phyloP scores from a whole-genome alignment of 2,329 filamentous ascomycete genomes.

The Penicillium vulpinum region DNA sequence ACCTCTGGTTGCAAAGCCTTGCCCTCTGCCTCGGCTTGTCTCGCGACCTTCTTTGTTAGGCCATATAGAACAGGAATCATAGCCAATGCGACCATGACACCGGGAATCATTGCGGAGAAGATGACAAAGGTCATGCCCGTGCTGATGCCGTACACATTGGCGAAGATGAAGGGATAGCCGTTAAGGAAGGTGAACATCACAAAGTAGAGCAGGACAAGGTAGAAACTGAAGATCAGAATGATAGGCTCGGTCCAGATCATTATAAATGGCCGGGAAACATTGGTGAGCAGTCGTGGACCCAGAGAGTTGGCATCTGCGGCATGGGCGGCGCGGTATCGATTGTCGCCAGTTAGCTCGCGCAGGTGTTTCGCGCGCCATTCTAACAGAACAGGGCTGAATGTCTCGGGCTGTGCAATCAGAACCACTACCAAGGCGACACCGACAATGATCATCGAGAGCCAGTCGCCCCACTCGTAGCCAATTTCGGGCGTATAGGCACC shows the following conservation, averaged over 20 bases:
- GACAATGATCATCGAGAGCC: slow-evolving; percentile 45
- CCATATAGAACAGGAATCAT: slow-evolving; percentile 1
- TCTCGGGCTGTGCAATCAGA: slow-evolving; percentile 52
- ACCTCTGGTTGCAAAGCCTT: slow-evolving; percentile 5
- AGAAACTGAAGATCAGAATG: slow-evolving; percentile 28
- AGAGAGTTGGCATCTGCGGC: background rate
- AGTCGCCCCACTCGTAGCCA: slow-evolving; percentile 45
- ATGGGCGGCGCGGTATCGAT: slow-evolving; percentile 47
- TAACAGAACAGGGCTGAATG: slow-evolving; percentile 47
- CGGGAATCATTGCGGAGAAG: slow-evolving; percentile 47
- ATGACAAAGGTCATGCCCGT: slow-evolving; percentile 48
- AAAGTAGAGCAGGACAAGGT: slow-evolving; percentile 33
- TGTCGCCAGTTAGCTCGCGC: slow-evolving; percentile 43
- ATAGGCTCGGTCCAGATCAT: slow-evolving; percentile 28
- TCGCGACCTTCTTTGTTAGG: background rate
- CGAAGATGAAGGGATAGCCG: slow-evolving; percentile 54
- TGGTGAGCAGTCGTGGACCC: slow-evolving; percentile 32
- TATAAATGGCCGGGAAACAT: slow-evolving; percentile 47
- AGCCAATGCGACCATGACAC: background rate
- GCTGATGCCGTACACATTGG: slow-evolving; percentile 49
- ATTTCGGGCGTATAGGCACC: slow-evolving; percentile 16
- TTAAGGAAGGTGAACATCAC: slow-evolving; percentile 39
- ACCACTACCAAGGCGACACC: slow-evolving; percentile 35
- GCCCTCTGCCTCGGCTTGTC: background rate
- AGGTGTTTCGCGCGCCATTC: slow-evolving; percentile 46